Evolutionary conservation across 1,284 basidiomycete genomes (phyloP), one percentile per base, ranked within the genome.

Genomic region (Athelia psychrophila): DNA sequence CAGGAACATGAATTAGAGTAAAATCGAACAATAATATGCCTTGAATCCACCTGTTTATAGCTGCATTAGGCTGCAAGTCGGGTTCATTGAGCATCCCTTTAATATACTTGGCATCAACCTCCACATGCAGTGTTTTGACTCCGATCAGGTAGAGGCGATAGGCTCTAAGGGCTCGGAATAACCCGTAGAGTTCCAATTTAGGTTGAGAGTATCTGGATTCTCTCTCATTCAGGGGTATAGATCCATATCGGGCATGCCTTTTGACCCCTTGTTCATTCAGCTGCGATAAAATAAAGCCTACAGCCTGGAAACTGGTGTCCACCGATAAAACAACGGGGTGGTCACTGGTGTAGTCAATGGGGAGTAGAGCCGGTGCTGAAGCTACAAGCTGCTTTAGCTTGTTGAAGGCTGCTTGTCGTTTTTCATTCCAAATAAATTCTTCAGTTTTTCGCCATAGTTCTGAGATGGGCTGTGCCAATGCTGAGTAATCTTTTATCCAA

Each of bases 11-110:
- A 5, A 23, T 46, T 27, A 46, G 24, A 5, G 16, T 49, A 23
- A 61, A 57, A 30, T 47, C n/a, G 46, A 58, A 60, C 5, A 55
- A 33, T 6, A 55, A 18, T 0, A 58, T 55, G 4, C 52, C 54
- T 1, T 55, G 54, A 62, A 73, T 70, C 72, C 72, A 73, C 12
- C 67, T 47, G 50, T 71, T 72, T 12, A 74, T 64, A 0, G 68
- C 59, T 6, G 65, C 64, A 49, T 64, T 71, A 0, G 69, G 69
- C 40, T 61, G 60, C 3, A 70, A 51, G 27, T 68, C 72, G 1
- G 68, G 71, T 16, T 68, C 58, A 27, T 67, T 67, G 1, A 74
- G 42, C 68, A 72, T 72, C 18, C 67, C 66, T 25, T 64, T 61
- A 13, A 72, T 61, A 47, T 66, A 71, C 12, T 60, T 56, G 0